Percentiles rank a stretch among this genome's conserved stretches.
Conservation (phyloP, 2,329 filamentous ascomycete species). For the Ophiostoma montium region DNA sequence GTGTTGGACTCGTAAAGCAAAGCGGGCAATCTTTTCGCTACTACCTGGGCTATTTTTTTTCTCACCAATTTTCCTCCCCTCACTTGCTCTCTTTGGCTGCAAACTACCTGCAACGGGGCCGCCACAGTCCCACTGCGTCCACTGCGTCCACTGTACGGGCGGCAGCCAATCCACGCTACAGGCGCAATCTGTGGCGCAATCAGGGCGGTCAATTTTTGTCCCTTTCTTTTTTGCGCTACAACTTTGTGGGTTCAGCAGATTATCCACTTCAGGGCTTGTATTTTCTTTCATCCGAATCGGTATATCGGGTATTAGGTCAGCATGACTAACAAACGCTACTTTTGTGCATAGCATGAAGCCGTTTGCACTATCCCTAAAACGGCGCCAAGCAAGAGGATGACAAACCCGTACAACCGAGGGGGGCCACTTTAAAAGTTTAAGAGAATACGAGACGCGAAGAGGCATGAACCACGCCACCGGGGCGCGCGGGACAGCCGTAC, state of each 20-base stretch:
- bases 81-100: background rate
- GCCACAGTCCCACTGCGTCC: background rate
- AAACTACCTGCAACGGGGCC: background rate
- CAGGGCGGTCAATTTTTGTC: conserved; percentile 7
- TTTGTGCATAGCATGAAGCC: background rate
- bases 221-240: conserved; percentile 1
- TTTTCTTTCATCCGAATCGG: conserved; percentile 8
- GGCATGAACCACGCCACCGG: background rate
- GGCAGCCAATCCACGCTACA: background rate
- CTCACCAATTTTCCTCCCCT: conserved; percentile 9
- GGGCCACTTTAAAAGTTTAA: background rate
- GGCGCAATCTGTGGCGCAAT: background rate
- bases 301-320: background rate
- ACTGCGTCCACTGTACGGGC: background rate
- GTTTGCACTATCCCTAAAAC: background rate
- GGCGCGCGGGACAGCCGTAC: background rate
- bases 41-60: conserved; percentile 6
- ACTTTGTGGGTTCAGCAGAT: conserved; percentile 25
- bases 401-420: background rate
- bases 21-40: background rate
- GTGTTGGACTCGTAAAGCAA: background rate
- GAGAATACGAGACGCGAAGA: conserved; percentile 1
- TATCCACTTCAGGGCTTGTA: conserved; percentile 11
- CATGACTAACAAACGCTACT: background rate
- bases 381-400: background rate